phyloP scores from a whole-genome alignment of 2,329 filamentous ascomycete species.

The Alternaria postmessia region DNA sequence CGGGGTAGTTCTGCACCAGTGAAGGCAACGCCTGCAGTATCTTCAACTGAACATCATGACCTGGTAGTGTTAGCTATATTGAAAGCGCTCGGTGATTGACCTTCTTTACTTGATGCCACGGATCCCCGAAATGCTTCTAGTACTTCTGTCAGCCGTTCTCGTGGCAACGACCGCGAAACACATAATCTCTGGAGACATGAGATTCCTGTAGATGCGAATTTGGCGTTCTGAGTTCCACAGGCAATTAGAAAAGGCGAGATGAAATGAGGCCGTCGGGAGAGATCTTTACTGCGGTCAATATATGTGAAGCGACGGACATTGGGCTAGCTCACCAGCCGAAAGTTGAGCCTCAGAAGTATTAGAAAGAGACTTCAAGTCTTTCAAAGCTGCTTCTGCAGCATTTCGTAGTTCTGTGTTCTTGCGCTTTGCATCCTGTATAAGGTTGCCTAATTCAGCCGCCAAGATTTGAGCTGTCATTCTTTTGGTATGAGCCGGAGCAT shows the following conservation, averaged over 20 bases:
- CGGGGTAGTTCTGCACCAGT: constrained; percentile 86
- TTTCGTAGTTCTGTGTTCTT: constrained; percentile 90
- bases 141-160: constrained; percentile 81
- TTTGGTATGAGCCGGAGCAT: constrained; percentile 31
- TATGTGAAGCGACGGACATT: not conserved
- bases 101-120: constrained; percentile 67
- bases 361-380: constrained; percentile 81
- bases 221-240: constrained; percentile 87
- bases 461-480: constrained; percentile 92
- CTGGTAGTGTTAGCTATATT: constrained; percentile 46
- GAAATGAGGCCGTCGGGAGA: constrained; percentile 82
- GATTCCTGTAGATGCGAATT: constrained; percentile 86
- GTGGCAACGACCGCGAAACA: constrained; percentile 79
- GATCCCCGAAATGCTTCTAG: constrained; percentile 88
- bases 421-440: constrained; percentile 94
- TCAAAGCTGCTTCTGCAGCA: constrained; percentile 91
- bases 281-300: constrained; percentile 64
- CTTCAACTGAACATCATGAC: constrained; percentile 91
- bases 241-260: constrained; percentile 94
- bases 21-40: constrained; percentile 92
- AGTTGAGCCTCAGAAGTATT: constrained; percentile 79
- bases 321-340: constrained; percentile 65
- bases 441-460: constrained; percentile 84
- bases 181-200: constrained; percentile 90
- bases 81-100: constrained; percentile 32